phyloP scores from a whole-genome alignment of 1,284 basidiomycete genomes.

The Fomitiporia mediterranea region DNA sequence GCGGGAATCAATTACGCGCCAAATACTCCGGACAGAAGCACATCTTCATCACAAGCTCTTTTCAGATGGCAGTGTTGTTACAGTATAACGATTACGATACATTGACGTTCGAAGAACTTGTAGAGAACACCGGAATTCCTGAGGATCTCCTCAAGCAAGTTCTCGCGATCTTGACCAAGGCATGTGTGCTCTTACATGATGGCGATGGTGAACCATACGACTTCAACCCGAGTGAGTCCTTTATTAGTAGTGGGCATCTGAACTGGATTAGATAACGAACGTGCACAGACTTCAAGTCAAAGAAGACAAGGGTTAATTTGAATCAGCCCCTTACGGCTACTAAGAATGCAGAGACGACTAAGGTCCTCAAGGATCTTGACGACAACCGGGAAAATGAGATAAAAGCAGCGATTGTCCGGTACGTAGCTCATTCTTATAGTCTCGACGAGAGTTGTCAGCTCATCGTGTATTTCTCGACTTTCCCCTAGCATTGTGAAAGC shows the following conservation, averaged over 20 bases:
- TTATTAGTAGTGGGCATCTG: not conserved
- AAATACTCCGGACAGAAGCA: slow-evolving; percentile 94
- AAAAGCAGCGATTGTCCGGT: slow-evolving; percentile 96
- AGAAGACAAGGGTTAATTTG: slow-evolving; percentile 93
- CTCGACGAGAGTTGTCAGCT: not conserved
- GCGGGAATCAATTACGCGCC: slow-evolving; percentile 92
- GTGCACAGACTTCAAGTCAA: slow-evolving; percentile 85
- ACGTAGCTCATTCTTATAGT: slow-evolving; percentile 27
- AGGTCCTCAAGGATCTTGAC: slow-evolving; percentile 94
- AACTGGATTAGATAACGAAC: not conserved
- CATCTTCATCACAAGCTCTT: slow-evolving; percentile 92
- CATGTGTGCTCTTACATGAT: slow-evolving; percentile 81
- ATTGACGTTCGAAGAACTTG: slow-evolving; percentile 76
- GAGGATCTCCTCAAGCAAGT: slow-evolving; percentile 86
- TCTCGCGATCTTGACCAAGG: slow-evolving; percentile 80
- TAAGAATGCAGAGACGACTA: slow-evolving; percentile 85
- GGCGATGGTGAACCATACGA: slow-evolving; percentile 85
- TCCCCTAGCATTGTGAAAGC: slow-evolving; percentile 89
- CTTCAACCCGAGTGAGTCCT: slow-evolving; percentile 78
- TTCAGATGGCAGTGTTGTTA: slow-evolving; percentile 91
- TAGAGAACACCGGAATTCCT: slow-evolving; percentile 78
- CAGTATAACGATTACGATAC: slow-evolving; percentile 94
- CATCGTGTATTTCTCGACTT: not conserved
- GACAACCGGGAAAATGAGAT: slow-evolving; percentile 97
- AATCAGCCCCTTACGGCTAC: slow-evolving; percentile 95